Conservation (phyloP, 73 alveolate genomes). For the Halteria grandinella region DNA sequence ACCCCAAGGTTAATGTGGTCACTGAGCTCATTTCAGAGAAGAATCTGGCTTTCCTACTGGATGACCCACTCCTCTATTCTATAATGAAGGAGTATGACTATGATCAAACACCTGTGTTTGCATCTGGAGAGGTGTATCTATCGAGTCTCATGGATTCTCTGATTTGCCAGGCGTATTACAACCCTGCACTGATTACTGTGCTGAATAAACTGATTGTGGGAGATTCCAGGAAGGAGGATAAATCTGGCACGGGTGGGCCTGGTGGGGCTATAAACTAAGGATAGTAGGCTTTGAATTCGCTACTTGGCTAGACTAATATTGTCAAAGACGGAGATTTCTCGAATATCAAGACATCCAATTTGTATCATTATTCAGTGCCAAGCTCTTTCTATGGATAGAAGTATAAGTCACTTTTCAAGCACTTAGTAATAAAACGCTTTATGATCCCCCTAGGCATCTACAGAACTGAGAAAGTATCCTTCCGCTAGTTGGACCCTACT, state of each 20-base stretch:
- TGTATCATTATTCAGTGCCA: conserved; percentile 74
- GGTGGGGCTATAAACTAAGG: neutral
- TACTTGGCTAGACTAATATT: neutral
- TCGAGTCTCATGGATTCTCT: conserved; percentile 94
- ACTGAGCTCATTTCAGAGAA: conserved; percentile 91
- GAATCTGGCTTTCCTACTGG: conserved; percentile 85
- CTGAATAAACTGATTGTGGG: conserved; percentile 89
- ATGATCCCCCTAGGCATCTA: conserved; percentile 82
- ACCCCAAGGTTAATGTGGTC: conserved; percentile 83
- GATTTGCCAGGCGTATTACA: conserved; percentile 91
- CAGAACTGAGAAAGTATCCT: conserved; percentile 54
- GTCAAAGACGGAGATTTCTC: conserved; percentile 44
- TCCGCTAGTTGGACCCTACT: neutral
- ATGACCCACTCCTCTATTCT: conserved; percentile 69
- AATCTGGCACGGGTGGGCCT: neutral
- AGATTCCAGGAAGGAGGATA: conserved; percentile 61
- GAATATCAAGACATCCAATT: conserved; percentile 61
- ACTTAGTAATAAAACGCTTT: conserved; percentile 53
- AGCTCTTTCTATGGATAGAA: conserved; percentile 51
- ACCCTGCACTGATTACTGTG: conserved; percentile 92
- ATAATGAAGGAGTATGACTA: conserved; percentile 76
- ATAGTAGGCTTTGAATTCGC: no score
- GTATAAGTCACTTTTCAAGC: conserved; percentile 68
- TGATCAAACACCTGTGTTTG: conserved; percentile 96
- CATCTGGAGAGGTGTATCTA: conserved; percentile 96